Evolutionary conservation across 805 yeast genomes (phyloP), one percentile per base, ranked within the genome.

Genomic region (Phaffomyces thermotolerans): DNA sequence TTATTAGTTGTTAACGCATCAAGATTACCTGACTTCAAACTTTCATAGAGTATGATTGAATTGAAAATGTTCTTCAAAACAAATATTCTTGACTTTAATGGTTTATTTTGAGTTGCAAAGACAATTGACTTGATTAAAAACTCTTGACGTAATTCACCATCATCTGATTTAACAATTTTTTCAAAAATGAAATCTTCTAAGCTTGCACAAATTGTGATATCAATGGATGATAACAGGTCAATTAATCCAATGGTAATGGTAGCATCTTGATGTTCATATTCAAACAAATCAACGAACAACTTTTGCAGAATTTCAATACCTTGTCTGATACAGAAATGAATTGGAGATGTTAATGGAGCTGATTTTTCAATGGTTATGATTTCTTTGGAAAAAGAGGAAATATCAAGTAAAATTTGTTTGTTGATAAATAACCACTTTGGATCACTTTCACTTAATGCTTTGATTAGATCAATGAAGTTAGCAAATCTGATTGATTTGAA

Each of bases 291-390:
- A 7, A 76, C 66, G 44, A 73, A 73, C 1, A 78, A 45, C 0
- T 42, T 38, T 58, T 86, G 91, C 37, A 86, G 68, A 43, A 75
- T 79, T 22, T 72, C 72, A 23, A 84, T 65, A 0, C 93, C 79
- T 56, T 84, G 89, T 30, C 75, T 81, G 4, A 86, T 69, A 56
- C 84, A 86, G 56, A 89, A 75, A 47, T 81, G 86, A 17, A 78
- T 67, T 1, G 80, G 67, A 0, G 89, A 79, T 2, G 76, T 69
- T 45, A 79, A 59, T 1, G 76, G 62, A 1, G 75, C 62, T 2
- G 62, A 51, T 36, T 62, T 57, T 34, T 74, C 71, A 33, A 72
- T 63, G 3, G 60, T 54, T 2, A 68, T 60, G 18, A 81, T 68
- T 12, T 66, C 73, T 27, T 69, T 68, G 2, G 75, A 64, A 29